Evolutionary conservation across 495 filamentous ascomycete species (phyloP), one percentile per base, ranked within the genome.

Genomic region (Durotheca rogersii): DNA sequence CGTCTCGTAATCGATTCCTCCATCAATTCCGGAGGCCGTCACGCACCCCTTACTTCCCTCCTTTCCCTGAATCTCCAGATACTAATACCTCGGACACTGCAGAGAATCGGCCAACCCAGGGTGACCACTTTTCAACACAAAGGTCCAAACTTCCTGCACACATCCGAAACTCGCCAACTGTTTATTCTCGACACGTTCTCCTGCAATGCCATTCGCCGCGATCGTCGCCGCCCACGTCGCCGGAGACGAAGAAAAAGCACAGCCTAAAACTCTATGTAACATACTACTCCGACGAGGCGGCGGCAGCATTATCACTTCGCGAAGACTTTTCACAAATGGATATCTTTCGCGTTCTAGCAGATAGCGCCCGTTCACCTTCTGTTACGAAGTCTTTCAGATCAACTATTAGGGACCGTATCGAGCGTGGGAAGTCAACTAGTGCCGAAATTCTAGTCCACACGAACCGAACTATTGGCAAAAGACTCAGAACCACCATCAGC

Each of bases 141-240:
- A 51, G 36, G 9, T 38, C 35, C 17, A 30, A 51, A 10, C 29
- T 29, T 33, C 47, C 30, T 16, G 25, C 35, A 31, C 4, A 17
- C 31, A 72, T 54, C 60, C 72, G 47, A 59, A 72, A 38, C 49
- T 58, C 4, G 71, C 70, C 60, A 66, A 72, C 54, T 4, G 74
- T 76, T 2, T 82, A 82, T 59, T 75, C 76, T 2, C 75, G 72
- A 50, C 72, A 79, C 43, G 51, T 66, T 17, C 56, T 66, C 25
- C 46, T 69, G 41, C 49, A 49, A 20, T 65, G 53, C 19, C 7
- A 20, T 17, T 11, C 30, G 10, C 2, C 43, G 1, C 23, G 45
- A 0, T 11, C 31, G 9, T n/a, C 35, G n/a, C 15, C 32, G 32
- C 33, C 34, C 6, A 32, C 38, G 7, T 41, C 29, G 35, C 34